phyloP scores from a whole-genome alignment of 2,329 filamentous ascomycete species.

The Fusarium sp. region DNA sequence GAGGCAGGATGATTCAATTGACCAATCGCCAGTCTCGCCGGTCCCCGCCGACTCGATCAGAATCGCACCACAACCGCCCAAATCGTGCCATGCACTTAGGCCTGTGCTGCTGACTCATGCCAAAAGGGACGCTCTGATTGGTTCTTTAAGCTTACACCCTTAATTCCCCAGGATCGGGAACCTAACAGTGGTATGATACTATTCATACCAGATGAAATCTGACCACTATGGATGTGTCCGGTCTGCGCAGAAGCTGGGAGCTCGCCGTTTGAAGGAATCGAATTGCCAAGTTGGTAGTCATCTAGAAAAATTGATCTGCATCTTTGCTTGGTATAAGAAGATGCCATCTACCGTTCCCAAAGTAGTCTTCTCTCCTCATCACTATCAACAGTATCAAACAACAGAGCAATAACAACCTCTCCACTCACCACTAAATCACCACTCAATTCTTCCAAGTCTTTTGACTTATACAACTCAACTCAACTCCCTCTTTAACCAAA shows the following conservation, averaged over 20 bases:
- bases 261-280: constrained; percentile 42
- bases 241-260: constrained; percentile 41
- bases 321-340: constrained; percentile 44
- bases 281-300: constrained; percentile 21
- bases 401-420: constrained; percentile 40
- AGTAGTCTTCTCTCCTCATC: constrained; percentile 34
- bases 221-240: constrained; percentile 45
- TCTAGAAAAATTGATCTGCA: constrained; percentile 24
- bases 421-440: constrained; percentile 42
- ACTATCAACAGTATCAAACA: constrained; percentile 40
- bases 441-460: constrained; percentile 26
- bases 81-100: constrained; percentile 45
- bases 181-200: constrained; percentile 43
- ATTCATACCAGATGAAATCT: constrained; percentile 45
- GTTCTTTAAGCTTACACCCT: constrained; percentile 13
- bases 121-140: constrained; percentile 24
- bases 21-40: constrained; percentile 43
- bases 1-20: constrained; percentile 15
- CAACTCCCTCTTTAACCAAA: constrained; percentile 28
- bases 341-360: constrained; percentile 31
- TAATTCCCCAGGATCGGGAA: constrained; percentile 32
- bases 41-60: constrained; percentile 44
- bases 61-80: constrained; percentile 45
- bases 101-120: constrained; percentile 41
- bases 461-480: constrained; percentile 15